Base-by-base conservation (phyloP, 129 eudicot species). In the Sambucus nigra region DNA sequence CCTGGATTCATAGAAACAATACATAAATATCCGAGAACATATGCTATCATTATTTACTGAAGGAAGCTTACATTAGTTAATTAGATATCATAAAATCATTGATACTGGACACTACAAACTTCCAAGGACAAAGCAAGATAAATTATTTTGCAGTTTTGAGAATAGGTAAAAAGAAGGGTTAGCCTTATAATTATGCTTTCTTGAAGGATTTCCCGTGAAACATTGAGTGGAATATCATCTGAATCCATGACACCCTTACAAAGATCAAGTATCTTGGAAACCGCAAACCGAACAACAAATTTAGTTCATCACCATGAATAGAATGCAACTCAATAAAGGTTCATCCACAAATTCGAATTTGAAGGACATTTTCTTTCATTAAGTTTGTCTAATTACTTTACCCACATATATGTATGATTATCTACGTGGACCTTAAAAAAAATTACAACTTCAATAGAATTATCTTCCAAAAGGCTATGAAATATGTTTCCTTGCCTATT, bases 221-320 rank as follows among this genome's bases (percentile, higher is more conserved):
- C 94, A 58, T 87, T 87, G 24, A 87, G 82, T 42, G 96, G 96
- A 47, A 87, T 94, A 66, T 87, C 94, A 57, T 87, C 68, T 54
- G 96, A 87, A 65, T 87, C 96, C 48, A 87, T 88, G 54, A 87
- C 94, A 46, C 96, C 96, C 77, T 77, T 91, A 91, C 95, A 59
- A 91, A 91, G 82, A 95, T 86, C 86, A 91, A 54, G 76, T 91
- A 91, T 45, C 95, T 75, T 4, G 99, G 99, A 46, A 91, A 91
- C 99, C 86, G 85, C 68, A 74, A 57, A 60, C 4, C 66, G 24
- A 72, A 56, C 42, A 55, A 27, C 19, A 32, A 2, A 52, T 45
- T 51, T 61, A 63, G 31, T 8, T 0, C 19, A 56, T 18, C 20
- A 5, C 48, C 48, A 42, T 42, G 1, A 14, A 15, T 14, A 42